These are phyloP conservation scores for Pyropia haitanensis DNA, from an alignment of 23 red algal genomes.

Conservation along the genomic window DNA sequence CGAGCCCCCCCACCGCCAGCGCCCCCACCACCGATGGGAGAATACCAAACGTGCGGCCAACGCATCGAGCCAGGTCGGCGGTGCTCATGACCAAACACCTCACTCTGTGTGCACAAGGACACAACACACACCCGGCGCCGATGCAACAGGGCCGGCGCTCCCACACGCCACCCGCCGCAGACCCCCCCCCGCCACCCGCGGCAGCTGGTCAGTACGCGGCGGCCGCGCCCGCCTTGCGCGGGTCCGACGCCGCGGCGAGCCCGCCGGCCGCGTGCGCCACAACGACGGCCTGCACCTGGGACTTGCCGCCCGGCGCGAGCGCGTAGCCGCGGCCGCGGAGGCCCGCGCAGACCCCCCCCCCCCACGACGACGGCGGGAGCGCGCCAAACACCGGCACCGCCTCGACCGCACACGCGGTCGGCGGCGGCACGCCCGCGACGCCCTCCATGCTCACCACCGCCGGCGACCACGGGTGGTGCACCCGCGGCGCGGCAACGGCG, in stretches of 20 bases:
- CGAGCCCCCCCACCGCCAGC: too few relatives aligned
- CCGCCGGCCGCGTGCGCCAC: slow-evolving; percentile 10
- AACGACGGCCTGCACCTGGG: slow-evolving; percentile 26
- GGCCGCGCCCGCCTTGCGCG: slow-evolving; percentile 54
- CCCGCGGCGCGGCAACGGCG: slow-evolving; percentile 58
- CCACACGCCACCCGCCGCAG: too few relatives aligned
- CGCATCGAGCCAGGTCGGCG: too few relatives aligned
- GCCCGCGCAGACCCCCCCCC: too few relatives aligned
- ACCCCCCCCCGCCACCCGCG: too few relatives aligned
- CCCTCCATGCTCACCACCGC: slow-evolving; percentile 75
- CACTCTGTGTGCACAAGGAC: too few relatives aligned
- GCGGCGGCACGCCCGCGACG: not conserved
- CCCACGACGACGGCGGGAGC: too few relatives aligned
- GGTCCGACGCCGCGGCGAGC: slow-evolving; percentile 68
- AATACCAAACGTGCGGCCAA: too few relatives aligned
- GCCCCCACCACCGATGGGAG: too few relatives aligned
- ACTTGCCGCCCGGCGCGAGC: not conserved
- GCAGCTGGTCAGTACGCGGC: slow-evolving; percentile 55
- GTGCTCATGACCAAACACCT: too few relatives aligned
- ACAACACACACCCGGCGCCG: too few relatives aligned
- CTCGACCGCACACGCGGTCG: not conserved
- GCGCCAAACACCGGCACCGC: not conserved
- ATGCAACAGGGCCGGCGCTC: too few relatives aligned
- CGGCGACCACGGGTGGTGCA: slow-evolving; percentile 91
- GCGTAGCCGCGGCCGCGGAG: not conserved